These are phyloP conservation scores for Cladophialophora bantiana DNA, from an alignment of 2,329 filamentous ascomycete species.

Conservation along the genomic window DNA sequence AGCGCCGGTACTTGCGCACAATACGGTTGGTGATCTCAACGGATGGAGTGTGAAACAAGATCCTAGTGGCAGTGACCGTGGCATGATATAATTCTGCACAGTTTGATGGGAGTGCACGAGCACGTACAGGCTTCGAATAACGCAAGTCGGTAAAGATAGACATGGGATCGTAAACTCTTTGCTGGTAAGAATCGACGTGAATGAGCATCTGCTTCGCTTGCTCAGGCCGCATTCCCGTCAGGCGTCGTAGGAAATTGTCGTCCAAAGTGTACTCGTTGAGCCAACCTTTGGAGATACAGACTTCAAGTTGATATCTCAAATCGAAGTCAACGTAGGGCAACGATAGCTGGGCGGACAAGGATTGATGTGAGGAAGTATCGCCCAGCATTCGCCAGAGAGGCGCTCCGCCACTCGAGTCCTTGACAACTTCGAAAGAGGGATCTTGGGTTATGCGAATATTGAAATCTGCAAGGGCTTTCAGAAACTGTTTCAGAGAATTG, in stretches of 20 bases:
- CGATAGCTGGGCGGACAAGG: constrained; percentile 31
- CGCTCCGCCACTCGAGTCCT: constrained; percentile 51
- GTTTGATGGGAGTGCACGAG: constrained; percentile 68
- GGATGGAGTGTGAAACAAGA: constrained; percentile 77
- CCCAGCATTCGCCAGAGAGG: constrained; percentile 50
- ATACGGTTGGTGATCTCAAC: constrained; percentile 90
- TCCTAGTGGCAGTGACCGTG: constrained; percentile 80
- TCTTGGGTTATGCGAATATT: constrained; percentile 66
- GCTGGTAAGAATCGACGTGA: constrained; percentile 71
- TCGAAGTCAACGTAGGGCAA: constrained; percentile 66
- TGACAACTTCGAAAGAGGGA: constrained; percentile 53
- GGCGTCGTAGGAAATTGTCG: constrained; percentile 68
- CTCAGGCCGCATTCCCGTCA: constrained; percentile 60
- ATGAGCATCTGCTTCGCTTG: constrained; percentile 74
- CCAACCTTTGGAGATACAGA: constrained; percentile 81
- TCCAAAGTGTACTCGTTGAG: constrained; percentile 79
- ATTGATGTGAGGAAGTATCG: constrained; percentile 38
- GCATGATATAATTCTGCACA: constrained; percentile 79
- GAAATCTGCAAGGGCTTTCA: constrained; percentile 70
- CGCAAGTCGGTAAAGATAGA: constrained; percentile 67
- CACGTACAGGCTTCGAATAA: constrained; percentile 55
- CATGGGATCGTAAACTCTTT: constrained; percentile 72
- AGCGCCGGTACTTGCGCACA: constrained; percentile 71
- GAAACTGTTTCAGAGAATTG: constrained; percentile 31
- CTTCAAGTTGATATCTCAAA: constrained; percentile 89